Evolutionary conservation across 1,139 yeast species (phyloP).

Genomic region (Arxiozyma bovina): DNA sequence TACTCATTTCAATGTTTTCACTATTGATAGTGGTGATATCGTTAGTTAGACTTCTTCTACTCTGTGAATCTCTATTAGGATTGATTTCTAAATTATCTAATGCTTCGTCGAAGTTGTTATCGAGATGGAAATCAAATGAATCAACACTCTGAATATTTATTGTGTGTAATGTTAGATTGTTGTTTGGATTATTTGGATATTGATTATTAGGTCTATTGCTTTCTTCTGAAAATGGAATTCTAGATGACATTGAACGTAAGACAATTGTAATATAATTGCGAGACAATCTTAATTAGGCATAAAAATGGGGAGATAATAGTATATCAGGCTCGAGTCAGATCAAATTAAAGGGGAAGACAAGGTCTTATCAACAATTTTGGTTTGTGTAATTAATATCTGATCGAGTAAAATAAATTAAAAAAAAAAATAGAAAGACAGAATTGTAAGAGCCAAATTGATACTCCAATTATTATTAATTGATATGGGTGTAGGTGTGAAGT

Average conservation of each 20-base stretch:
- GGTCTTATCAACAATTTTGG: not conserved
- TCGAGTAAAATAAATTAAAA: not conserved
- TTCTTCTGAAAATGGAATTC: not conserved
- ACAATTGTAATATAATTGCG: not conserved
- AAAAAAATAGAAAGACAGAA: no score
- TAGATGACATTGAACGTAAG: not conserved
- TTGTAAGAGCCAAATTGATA: not conserved
- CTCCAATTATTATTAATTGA: no score
- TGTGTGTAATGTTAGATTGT: not conserved
- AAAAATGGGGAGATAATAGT: not conserved
- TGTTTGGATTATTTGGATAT: not conserved
- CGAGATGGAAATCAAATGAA: constrained; percentile 33
- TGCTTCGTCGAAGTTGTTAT: constrained; percentile 35
- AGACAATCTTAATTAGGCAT: not conserved
- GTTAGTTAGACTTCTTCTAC: constrained; percentile 6
- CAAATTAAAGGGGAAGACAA: no score
- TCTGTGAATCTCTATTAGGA: constrained; percentile 9
- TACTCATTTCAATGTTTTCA: constrained; percentile 26
- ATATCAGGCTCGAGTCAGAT: not conserved
- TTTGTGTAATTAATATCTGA: not conserved
- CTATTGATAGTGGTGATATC: constrained; percentile 3
- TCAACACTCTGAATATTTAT: constrained; percentile 24
- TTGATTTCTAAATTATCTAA: constrained; percentile 32
- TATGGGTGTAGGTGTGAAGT: not conserved
- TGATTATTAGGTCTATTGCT: not conserved